Evolutionary conservation across 2,329 filamentous ascomycete genomes (phyloP).

Genomic region (Chaetoscypha palmicola): DNA sequence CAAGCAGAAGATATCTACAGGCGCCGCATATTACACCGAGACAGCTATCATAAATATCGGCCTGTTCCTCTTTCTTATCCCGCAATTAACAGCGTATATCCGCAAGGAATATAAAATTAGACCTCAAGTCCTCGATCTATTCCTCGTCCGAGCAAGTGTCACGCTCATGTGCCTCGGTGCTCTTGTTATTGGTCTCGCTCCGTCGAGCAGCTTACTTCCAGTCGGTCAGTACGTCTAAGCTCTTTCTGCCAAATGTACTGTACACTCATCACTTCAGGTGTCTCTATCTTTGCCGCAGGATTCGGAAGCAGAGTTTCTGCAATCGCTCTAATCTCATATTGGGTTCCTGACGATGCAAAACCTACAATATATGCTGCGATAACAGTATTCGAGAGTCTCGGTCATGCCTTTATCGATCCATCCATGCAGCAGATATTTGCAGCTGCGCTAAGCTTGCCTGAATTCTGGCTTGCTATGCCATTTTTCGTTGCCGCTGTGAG

Average conservation of each 20-base stretch:
- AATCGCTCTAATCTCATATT: slow-evolving; percentile 25
- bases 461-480: slow-evolving; percentile 24
- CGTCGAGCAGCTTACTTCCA: slow-evolving; percentile 15
- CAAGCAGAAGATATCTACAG: slow-evolving; percentile 22
- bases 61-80: slow-evolving; percentile 26
- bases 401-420: slow-evolving; percentile 27
- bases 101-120: slow-evolving; percentile 14
- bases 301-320: slow-evolving; percentile 28
- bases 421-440: slow-evolving; percentile 28
- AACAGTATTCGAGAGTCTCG: slow-evolving; percentile 27
- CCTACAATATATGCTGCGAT: slow-evolving; percentile 27
- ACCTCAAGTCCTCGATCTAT: slow-evolving; percentile 23
- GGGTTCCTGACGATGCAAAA: slow-evolving; percentile 22
- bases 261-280: too few relatives aligned
- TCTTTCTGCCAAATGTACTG: background rate
- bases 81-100: slow-evolving; percentile 17
- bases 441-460: slow-evolving; percentile 16
- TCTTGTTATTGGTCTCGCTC: slow-evolving; percentile 22
- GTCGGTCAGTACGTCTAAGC: slow-evolving; percentile 23
- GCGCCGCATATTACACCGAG: slow-evolving; percentile 28
- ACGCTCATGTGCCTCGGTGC: slow-evolving; percentile 21
- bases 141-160: slow-evolving; percentile 23
- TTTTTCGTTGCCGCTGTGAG: slow-evolving; percentile 30
- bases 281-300: slow-evolving; percentile 26
- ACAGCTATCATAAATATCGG: slow-evolving; percentile 28